Base-by-base conservation (phyloP, 352 stramenopile species). In the Phytophthora palmivora region DNA sequence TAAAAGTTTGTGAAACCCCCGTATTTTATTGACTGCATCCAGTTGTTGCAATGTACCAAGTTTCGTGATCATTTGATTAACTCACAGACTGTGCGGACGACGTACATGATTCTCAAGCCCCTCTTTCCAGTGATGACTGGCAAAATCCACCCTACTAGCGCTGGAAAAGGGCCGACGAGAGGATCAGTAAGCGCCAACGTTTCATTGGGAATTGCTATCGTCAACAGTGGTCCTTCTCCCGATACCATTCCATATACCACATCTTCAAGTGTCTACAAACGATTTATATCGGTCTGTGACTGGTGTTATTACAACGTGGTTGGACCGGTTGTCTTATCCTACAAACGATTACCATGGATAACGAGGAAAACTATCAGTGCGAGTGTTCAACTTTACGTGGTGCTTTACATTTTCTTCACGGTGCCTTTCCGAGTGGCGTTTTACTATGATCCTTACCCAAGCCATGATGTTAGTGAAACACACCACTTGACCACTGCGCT, bases 401-500 rank as follows among this genome's bases (percentile, higher is more conserved):
- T 67, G 8, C 18, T 70, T 6, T 70, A 70, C 18, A 65, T 61
- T 18, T 67, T 70, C 16, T 51, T 62, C n/a, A 58, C 62, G 14
- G 54, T 70, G 2, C 62, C 62, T 6, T 54, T 70, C 19, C 62
- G 62, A 37, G 16, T 70, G 11, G 55, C 62, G 1, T 70, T 70
- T 19, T 67, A 66, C 42, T 70, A 62, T n/a, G 18, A 58, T 21
- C 50, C 48, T 0, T 24, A 41, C 8, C n/a, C 36, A n/a, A 50
- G 10, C 22, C 26, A 48, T 4, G 44, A 63, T 12, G 15, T 44
- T 1, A 12, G 37, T 12, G 34, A 28, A 28, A 28, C 21, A 2
- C n/a, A 55, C 16, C 53, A 42, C 2, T 92, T 80, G 82, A 82
- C 72, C 0, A 19, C 24, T 6, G 74, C 78, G 12, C 69, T 92